Evolutionary conservation across 257 asterid genomes (phyloP), one percentile per base, ranked within the genome.

Genomic region (Lycium ferocissimum): DNA sequence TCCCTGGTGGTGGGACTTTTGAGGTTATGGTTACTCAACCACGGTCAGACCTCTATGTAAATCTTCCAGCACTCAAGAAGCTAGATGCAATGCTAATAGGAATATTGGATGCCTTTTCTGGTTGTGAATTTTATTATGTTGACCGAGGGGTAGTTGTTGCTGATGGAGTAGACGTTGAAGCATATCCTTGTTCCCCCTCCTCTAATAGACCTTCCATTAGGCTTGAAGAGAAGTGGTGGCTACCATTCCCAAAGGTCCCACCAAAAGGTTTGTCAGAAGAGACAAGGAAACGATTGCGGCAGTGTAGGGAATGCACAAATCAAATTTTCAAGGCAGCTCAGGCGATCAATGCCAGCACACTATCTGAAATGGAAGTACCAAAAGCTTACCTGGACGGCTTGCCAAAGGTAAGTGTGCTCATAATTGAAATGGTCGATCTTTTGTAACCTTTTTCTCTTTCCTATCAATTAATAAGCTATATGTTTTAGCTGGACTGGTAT

Each of bases 221-320:
- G 69, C 94, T 89, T 13, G 96, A 96, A 88, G 98, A 95, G 81
- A 95, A 96, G 75, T 95, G 98, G 97, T 95, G 98, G 98, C 67
- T 96, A 84, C 98, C 99, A 0, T 93, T 93, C 85, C 99, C 98
- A 3, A 94, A 90, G 87, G 97, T 96, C 83, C 99, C 99, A 0
- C 86, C 81, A 2, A 88, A 86, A 71, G 98, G 98, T 57, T 88
- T 95, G 91, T 92, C 93, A 2, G 93, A 88, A 54, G 92, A 89
- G 80, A 73, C 95, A 35, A 93, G 95, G 83, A 95, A 87, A 88
- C 84, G 85, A 38, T 80, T 95, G 90, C 92, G 90, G 54, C 97
- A 95, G 59, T 90, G 95, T 90, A 93, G 90, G 89, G 98, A 95
- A 79, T 94, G 97, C 91, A 90, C 98, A 7, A 94, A 89, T 51